These are phyloP conservation scores for Cryptosporidium andersoni DNA, from an alignment of 169 alveolate genomes.

Conservation along the genomic window DNA sequence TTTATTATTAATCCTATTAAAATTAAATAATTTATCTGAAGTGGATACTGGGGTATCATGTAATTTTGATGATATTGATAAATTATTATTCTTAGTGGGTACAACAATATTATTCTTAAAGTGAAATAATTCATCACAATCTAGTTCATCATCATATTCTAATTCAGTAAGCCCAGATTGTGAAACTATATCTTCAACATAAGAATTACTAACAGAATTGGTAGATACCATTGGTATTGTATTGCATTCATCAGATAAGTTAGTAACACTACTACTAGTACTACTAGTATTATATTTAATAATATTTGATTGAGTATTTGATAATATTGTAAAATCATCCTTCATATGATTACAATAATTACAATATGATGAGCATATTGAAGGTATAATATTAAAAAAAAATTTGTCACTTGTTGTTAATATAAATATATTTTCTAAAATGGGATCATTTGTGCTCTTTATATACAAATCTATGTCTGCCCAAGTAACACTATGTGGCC, in stretches of 20 bases:
- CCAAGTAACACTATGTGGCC: slow-evolving; percentile 66
- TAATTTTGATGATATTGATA: slow-evolving; percentile 57
- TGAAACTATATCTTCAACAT: slow-evolving; percentile 35
- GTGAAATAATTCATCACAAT: slow-evolving; percentile 38
- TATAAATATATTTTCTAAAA: slow-evolving; percentile 21
- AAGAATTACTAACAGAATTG: not conserved
- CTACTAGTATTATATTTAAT: not conserved
- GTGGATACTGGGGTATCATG: slow-evolving; percentile 38
- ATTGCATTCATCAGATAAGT: not conserved
- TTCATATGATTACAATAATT: not conserved
- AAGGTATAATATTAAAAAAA: slow-evolving; percentile 25
- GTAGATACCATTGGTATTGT: not conserved
- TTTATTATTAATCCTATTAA: slow-evolving; percentile 27
- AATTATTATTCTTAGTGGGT: slow-evolving; percentile 18
- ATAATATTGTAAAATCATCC: not conserved
- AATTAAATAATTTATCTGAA: slow-evolving; percentile 36
- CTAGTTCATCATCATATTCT: slow-evolving; percentile 62
- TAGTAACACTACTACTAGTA: not conserved
- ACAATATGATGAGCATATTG: not conserved
- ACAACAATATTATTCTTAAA: slow-evolving; percentile 2
- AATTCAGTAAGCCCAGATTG: slow-evolving; percentile 16
- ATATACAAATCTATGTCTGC: slow-evolving; percentile 19
- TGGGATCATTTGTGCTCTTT: slow-evolving; percentile 16
- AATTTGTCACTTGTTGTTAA: slow-evolving; percentile 14
- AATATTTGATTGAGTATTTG: not conserved